These are phyloP conservation scores for Pleurozium schreberi DNA, from an alignment of 225 moss, liverwort and hornwort species.

Conservation along the genomic window DNA sequence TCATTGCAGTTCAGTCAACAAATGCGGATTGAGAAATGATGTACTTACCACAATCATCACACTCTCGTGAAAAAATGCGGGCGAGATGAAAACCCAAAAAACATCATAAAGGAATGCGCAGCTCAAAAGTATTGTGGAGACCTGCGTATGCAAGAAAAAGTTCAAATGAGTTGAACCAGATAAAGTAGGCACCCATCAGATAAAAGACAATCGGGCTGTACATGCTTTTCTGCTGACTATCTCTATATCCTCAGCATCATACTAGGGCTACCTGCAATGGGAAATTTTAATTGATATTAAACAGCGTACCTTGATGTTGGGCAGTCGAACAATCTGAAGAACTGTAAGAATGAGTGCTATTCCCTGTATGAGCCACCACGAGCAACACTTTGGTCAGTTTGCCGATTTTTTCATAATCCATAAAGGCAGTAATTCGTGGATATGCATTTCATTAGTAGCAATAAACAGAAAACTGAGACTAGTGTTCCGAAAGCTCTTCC, in stretches of 20 bases:
- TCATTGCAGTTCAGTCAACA: background rate
- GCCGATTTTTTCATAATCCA: background rate
- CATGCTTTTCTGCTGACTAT: background rate
- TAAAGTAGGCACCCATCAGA: background rate
- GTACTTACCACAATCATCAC: slow-evolving; percentile 97
- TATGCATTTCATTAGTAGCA: background rate
- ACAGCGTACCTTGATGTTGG: slow-evolving; percentile 78
- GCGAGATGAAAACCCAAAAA: slow-evolving; percentile 98
- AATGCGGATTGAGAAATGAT: background rate
- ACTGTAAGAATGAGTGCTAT: slow-evolving; percentile 90
- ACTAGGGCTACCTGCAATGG: background rate
- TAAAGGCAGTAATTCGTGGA: background rate
- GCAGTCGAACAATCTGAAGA: slow-evolving; percentile 87
- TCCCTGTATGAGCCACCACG: slow-evolving; percentile 43
- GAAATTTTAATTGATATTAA: background rate
- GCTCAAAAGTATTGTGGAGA: slow-evolving; percentile 82
- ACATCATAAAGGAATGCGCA: slow-evolving; percentile 96
- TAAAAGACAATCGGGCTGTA: background rate
- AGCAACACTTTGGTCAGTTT: background rate
- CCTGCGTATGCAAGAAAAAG: slow-evolving; percentile 27
- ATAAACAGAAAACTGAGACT: background rate
- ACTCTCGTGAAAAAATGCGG: slow-evolving; percentile 76
- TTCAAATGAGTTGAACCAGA: background rate
- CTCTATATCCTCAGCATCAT: background rate
- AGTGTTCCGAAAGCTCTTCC: background rate